Evolutionary conservation across 2,329 filamentous ascomycete genomes (phyloP), one percentile per base, ranked within the genome.

Genomic region (Thelonectria rubi): DNA sequence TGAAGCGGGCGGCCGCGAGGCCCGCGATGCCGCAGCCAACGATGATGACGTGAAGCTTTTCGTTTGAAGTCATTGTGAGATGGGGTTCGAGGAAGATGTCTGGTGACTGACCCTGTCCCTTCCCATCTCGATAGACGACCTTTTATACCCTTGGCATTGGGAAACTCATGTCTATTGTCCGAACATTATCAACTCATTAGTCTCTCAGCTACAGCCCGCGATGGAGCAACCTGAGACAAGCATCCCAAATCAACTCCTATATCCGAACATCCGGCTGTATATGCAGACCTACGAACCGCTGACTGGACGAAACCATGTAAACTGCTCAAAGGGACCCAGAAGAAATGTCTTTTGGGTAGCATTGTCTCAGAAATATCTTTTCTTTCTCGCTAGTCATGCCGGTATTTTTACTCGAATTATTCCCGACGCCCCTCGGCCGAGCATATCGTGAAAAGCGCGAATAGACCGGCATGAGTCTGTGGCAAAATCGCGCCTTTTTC

Each of bases 11-110:
- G 17, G 57, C 45, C 1, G 50, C 57, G n/a, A 60, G 57, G 12
- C 57, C 50, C 12, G 50, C 43, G 39, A 55, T 55, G 18, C 57
- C 50, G 11, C 50, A 60, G 11, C 57, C 57, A 6, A 60, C 26
- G 17, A 60, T 55, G 2, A 60, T 60, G 1, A 60, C 57, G 14
- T 55, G 57, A 37, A 60, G 57, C 3, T 49, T 60, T 3, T 42
- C 47, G 43, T 17, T 59, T 3, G 43, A 53, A 40, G 45, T 18
- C 49, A 54, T 58, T 3, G 14, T 10, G 26, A 8, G 8, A 18
- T 34, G 9, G 11, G 18, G 21, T 34, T 17, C 11, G 20, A 40
- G 30, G 26, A 51, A 21, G 26, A 37, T 37, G 14, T 34, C 6
- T 49, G 8, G 26, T 32, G 14, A 37, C 15, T 15, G 34, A n/a